These are phyloP conservation scores for Diaporthe sp. DNA, from an alignment of 2,329 filamentous ascomycete species.

Conservation along the genomic window DNA sequence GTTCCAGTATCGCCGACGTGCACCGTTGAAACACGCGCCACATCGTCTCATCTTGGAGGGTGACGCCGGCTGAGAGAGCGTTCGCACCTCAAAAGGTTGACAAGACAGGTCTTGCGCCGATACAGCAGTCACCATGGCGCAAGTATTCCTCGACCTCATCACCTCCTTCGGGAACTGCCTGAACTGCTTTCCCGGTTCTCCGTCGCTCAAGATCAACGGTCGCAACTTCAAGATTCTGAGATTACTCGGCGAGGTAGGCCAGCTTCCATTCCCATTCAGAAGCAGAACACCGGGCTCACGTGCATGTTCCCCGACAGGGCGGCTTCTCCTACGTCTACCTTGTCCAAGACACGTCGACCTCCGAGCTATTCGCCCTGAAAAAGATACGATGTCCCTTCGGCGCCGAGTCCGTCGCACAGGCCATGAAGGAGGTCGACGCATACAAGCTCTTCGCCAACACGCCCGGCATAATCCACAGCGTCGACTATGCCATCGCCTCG, in stretches of 20 bases:
- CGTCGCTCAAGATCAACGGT: constrained; percentile 93
- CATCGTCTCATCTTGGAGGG: background rate
- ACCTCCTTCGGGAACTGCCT: constrained; percentile 95
- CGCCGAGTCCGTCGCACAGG: constrained; percentile 92
- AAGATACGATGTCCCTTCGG: constrained; percentile 99
- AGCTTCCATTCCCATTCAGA: background rate
- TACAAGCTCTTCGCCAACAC: constrained; percentile 89
- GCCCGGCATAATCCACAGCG: constrained; percentile 85
- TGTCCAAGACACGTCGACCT: constrained; percentile 87
- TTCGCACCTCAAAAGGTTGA: background rate
- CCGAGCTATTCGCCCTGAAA: constrained; percentile 92
- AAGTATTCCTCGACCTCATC: constrained; percentile 87
- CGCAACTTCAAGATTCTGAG: constrained; percentile 96
- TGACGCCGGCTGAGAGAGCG: constrained; percentile 10
- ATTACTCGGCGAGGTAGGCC: constrained; percentile 83
- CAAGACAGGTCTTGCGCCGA: background rate
- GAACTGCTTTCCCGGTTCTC: constrained; percentile 94
- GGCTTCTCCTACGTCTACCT: constrained; percentile 99
- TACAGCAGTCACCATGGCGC: constrained; percentile 69
- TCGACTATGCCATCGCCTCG: constrained; percentile 84
- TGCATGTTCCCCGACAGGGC: constrained; percentile 63
- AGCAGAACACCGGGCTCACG: background rate
- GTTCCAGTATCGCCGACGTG: background rate
- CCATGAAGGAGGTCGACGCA: constrained; percentile 96
- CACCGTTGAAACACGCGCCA: constrained; percentile 5